Base-by-base conservation (phyloP, 176 grass and related monocot species). In the Oryza coarctata region DNA sequence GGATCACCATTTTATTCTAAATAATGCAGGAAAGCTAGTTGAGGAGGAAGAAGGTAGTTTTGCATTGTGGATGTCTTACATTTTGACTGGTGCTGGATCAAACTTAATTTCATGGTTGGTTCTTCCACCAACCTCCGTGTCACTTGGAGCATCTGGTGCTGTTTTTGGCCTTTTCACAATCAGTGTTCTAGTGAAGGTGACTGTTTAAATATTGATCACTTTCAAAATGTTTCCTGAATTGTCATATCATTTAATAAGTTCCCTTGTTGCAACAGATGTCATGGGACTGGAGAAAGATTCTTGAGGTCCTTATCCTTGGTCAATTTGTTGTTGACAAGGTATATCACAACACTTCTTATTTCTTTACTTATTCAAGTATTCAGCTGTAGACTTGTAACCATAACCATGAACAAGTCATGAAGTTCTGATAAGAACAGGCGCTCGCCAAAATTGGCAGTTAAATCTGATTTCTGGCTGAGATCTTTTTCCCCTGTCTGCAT, bases 281-380 rank as follows among this genome's bases (percentile, higher is more conserved):
- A 55, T 99, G 91, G 93, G 96, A 99, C 77, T 99, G 96, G 96
- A 95, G 96, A 90, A 99, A 99, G 91, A 99, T 99, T 80, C 83
- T 99, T 65, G 96, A 99, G 76, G 96, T 99, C 65, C 68, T 99
- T 84, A 91, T 99, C 67, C 90, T 99, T 3, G 93, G 96, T 47
- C 96, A 99, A 65, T 99, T 99, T 88, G 96, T 99, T 85, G 80
- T 99, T 87, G 96, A 95, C 44, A 99, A 92, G 93, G 96, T 93
- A 87, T 28, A 31, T 83, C 58, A 67, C 6, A 38, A 18, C 34
- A 81, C 22, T 62, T 65, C 68, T 85, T 72, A 11, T 65, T 82
- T 17, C 10, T 52, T 35, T 63, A 65, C 63, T 9, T 28, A 25
- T 78, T 71, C 49, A 55, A 22, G 18, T 55, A 29, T 78, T 71